Evolutionary conservation across 1,284 basidiomycete genomes (phyloP).

Genomic region (Ceratorhiza oryzae-sativae): DNA sequence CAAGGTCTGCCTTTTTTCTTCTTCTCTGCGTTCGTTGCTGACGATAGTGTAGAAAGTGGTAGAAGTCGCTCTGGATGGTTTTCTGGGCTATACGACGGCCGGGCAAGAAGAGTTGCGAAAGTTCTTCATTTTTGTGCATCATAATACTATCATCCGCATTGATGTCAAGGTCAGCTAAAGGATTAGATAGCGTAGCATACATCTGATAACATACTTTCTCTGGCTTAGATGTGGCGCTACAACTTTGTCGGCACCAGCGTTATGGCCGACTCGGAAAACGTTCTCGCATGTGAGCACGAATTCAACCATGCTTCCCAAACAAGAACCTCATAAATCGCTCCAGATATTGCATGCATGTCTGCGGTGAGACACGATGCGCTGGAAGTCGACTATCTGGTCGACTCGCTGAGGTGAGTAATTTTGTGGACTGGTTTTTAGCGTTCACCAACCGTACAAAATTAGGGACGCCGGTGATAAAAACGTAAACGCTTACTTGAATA

Average conservation of each 20-base stretch:
- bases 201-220: neutral
- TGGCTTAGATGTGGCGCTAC: conserved; percentile 39
- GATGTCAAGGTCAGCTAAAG: conserved; percentile 33
- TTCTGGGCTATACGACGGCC: conserved; percentile 36
- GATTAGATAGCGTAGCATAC: neutral
- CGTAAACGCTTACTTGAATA: conserved; percentile 19
- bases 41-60: conserved; percentile 28
- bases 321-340: too few species aligned
- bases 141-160: conserved; percentile 41
- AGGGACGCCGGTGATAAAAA: conserved; percentile 35
- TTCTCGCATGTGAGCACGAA: conserved; percentile 35
- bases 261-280: conserved; percentile 39
- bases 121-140: conserved; percentile 41
- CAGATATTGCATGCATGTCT: conserved; percentile 38
- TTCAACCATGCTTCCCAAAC: neutral
- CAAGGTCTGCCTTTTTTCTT: conserved; percentile 6
- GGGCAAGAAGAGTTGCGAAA: conserved; percentile 39
- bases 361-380: conserved; percentile 38
- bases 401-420: conserved; percentile 31
- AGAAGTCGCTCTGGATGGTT: conserved; percentile 5
- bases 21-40: neutral
- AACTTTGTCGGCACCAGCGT: conserved; percentile 32
- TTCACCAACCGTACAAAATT: neutral
- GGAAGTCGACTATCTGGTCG: conserved; percentile 32
- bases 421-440: too few species aligned